Percentiles rank a stretch among this genome's conserved stretches.
Conservation (phyloP, 441 rosid genomes). For the Macaranga tanarius region DNA sequence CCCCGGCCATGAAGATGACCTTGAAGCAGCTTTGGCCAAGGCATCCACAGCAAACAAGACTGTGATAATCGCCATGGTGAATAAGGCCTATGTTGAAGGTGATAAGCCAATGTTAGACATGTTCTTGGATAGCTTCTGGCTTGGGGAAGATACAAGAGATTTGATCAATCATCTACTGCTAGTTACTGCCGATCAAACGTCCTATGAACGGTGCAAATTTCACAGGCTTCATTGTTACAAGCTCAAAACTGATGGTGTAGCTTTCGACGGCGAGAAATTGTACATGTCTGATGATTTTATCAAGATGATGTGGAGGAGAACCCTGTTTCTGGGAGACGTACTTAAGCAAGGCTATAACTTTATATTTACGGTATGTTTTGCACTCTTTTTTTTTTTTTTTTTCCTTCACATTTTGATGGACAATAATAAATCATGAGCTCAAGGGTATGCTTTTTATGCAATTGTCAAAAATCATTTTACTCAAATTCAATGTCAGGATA, state of each 20-base stretch:
- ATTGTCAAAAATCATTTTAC: too few relatives aligned
- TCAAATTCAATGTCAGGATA: conserved; percentile 31
- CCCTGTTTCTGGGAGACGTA: conserved; percentile 38
- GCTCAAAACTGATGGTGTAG: conserved; percentile 35
- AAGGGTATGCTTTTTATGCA: too few relatives aligned
- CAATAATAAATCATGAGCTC: too few relatives aligned
- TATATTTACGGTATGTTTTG: conserved; percentile 41
- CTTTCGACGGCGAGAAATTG: conserved; percentile 34
- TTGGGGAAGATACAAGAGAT: conserved; percentile 37
- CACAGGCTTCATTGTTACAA: conserved; percentile 47
- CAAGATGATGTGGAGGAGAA: conserved; percentile 11
- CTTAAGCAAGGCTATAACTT: conserved; percentile 44
- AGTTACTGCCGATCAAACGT: conserved; percentile 38
- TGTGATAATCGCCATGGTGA: conserved; percentile 44
- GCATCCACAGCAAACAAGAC: conserved; percentile 36
- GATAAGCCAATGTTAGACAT: conserved; percentile 43
- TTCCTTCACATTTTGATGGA: too few relatives aligned
- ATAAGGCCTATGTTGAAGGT: conserved; percentile 46
- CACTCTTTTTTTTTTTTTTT: too few relatives aligned
- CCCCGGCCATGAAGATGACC: conserved; percentile 21
- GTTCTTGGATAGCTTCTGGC: conserved; percentile 50
- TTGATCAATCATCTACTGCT: conserved; percentile 36
- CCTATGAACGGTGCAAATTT: conserved; percentile 45
- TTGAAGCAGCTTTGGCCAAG: conserved; percentile 29
- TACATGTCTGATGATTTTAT: conserved; percentile 46